Percentiles rank a stretch among this genome's conserved stretches.
Conservation (phyloP, 768 basidiomycete genomes). For the Phylloporus arenicola region DNA sequence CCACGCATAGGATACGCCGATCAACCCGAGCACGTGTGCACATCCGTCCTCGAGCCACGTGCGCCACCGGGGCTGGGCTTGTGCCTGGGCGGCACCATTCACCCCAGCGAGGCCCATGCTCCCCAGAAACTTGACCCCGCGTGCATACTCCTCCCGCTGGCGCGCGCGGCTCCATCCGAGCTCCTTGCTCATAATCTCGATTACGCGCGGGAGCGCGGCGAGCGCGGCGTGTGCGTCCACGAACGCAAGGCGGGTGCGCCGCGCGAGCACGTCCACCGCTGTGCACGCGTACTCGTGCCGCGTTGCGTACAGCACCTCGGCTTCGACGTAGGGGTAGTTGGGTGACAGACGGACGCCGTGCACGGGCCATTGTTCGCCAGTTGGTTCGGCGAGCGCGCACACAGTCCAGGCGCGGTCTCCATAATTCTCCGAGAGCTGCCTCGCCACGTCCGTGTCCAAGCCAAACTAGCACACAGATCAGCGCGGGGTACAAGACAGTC, state of each 20-base stretch:
- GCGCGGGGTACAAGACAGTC: neutral
- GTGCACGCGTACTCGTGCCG: constrained; percentile 89
- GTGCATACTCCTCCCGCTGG: constrained; percentile 52
- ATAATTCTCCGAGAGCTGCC: constrained; percentile 89
- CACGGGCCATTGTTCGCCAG: constrained; percentile 78
- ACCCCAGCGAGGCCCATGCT: constrained; percentile 79
- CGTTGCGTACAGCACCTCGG: constrained; percentile 86
- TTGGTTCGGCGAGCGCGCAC: constrained; percentile 70
- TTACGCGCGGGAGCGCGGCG: constrained; percentile 77
- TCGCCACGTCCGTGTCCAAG: constrained; percentile 85
- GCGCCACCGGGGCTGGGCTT: constrained; percentile 7
- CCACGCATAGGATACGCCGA: neutral
- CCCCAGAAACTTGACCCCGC: constrained; percentile 60
- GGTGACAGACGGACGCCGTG: constrained; percentile 70
- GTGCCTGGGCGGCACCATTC: constrained; percentile 28
- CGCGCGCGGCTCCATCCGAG: constrained; percentile 66
- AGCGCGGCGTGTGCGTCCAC: constrained; percentile 85
- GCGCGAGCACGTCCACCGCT: constrained; percentile 89
- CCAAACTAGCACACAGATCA: constrained; percentile 56
- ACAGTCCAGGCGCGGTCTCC: constrained; percentile 97
- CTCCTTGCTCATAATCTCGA: constrained; percentile 88
- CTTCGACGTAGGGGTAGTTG: constrained; percentile 86
- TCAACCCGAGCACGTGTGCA: constrained; percentile 23
- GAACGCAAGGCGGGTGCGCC: constrained; percentile 90
- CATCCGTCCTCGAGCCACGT: constrained; percentile 14